Evolutionary conservation across 768 basidiomycete species (phyloP).

Genomic region (Strobilomyces dryophilus): DNA sequence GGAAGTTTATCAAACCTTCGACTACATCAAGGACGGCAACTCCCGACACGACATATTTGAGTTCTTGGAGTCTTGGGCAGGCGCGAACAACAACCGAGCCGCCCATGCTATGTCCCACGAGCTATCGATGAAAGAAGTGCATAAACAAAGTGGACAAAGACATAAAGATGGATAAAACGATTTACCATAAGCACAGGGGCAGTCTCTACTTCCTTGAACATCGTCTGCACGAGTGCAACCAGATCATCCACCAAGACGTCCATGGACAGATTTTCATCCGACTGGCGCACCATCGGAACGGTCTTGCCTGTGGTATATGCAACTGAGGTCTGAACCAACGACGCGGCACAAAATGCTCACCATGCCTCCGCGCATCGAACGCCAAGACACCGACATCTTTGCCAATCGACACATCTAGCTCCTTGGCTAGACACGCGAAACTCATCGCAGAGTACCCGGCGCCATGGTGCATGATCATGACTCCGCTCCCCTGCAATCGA

Average conservation of each 20-base stretch:
- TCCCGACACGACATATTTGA: conserved; percentile 68
- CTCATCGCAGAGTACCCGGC: conserved; percentile 88
- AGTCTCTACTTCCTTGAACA: conserved; percentile 61
- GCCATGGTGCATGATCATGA: conserved; percentile 93
- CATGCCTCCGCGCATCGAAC: conserved; percentile 84
- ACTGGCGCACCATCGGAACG: conserved; percentile 14
- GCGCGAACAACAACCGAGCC: conserved; percentile 81
- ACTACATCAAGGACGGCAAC: conserved; percentile 86
- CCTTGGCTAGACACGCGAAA: conserved; percentile 89
- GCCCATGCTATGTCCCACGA: conserved; percentile 96
- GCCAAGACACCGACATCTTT: conserved; percentile 80
- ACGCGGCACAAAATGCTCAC: conserved; percentile 39
- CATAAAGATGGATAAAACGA: not conserved
- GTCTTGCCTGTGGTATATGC: conserved; percentile 21
- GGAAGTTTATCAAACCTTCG: conserved; percentile 51
- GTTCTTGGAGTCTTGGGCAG: conserved; percentile 60
- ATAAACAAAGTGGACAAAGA: not conserved
- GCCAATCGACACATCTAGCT: conserved; percentile 53
- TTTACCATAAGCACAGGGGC: conserved; percentile 73
- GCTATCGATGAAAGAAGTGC: conserved; percentile 35
- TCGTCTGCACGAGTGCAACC: conserved; percentile 55
- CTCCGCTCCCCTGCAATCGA: conserved; percentile 53
- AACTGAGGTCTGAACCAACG: not conserved
- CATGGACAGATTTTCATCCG: conserved; percentile 51
- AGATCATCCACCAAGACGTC: conserved; percentile 72